A percentile compares a stretch with the other conserved stretches of the same genome.
Conservation (phyloP, 2,329 filamentous ascomycete species). For the Calycina herbarum region DNA sequence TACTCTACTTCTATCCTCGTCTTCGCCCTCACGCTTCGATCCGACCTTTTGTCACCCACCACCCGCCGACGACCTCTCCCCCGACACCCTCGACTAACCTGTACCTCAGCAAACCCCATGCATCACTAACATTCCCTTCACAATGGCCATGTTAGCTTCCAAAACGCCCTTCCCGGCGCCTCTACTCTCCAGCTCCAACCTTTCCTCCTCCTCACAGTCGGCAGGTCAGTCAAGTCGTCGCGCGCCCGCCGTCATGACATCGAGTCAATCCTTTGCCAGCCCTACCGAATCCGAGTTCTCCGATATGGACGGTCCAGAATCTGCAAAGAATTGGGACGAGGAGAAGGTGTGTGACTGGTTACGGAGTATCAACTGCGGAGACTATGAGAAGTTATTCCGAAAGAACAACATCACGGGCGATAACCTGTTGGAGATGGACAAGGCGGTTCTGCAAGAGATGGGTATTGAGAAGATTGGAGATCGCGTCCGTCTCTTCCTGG, state of each 20-base stretch:
- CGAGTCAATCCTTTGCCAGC: slow-evolving; percentile 63
- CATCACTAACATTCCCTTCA: slow-evolving; percentile 25
- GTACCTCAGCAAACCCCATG: slow-evolving; percentile 24
- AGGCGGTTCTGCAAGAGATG: slow-evolving; percentile 94
- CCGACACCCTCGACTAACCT: neutral
- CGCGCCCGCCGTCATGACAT: slow-evolving; percentile 48
- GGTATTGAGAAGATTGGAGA: slow-evolving; percentile 98
- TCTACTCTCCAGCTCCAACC: slow-evolving; percentile 47
- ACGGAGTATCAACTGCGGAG: slow-evolving; percentile 84
- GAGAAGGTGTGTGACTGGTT: slow-evolving; percentile 90
- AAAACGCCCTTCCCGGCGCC: slow-evolving; percentile 68
- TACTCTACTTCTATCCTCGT: neutral
- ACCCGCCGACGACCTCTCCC: neutral
- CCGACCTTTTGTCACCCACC: neutral
- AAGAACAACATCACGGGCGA: slow-evolving; percentile 97
- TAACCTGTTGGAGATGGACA: slow-evolving; percentile 95
- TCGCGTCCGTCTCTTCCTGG: slow-evolving; percentile 84
- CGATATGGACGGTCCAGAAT: slow-evolving; percentile 73
- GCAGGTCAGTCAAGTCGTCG: slow-evolving; percentile 55
- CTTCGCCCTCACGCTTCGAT: neutral
- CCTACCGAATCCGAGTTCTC: slow-evolving; percentile 94
- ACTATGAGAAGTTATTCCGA: slow-evolving; percentile 88
- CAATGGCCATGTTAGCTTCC: slow-evolving; percentile 77
- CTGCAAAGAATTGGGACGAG: slow-evolving; percentile 86
- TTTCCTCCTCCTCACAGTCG: slow-evolving; percentile 49